These are phyloP conservation scores for Rhizopogon salebrosus DNA, from an alignment of 768 basidiomycete genomes.

Conservation along the genomic window DNA sequence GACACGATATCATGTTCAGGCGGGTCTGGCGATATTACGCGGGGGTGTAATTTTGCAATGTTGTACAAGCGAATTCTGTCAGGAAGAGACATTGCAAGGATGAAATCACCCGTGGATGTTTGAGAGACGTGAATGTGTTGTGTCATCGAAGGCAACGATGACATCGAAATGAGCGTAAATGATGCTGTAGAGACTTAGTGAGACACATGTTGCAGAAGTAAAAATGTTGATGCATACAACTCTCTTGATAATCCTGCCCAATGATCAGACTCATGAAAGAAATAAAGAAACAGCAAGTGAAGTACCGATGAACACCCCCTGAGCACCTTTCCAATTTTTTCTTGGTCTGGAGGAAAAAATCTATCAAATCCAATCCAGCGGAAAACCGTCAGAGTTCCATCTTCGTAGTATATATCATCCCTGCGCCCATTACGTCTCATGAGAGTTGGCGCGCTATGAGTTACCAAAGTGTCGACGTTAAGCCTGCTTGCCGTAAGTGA, in stretches of 20 bases:
- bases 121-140: slow-evolving; percentile 38
- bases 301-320: slow-evolving; percentile 61
- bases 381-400: slow-evolving; percentile 58
- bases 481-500: slow-evolving; percentile 37
- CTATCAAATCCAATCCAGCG: slow-evolving; percentile 62
- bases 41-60: slow-evolving; percentile 39
- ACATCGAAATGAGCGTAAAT: slow-evolving; percentile 55
- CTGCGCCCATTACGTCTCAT: slow-evolving; percentile 29
- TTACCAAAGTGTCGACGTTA: slow-evolving; percentile 46
- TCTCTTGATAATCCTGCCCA: slow-evolving; percentile 69
- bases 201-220: neutral
- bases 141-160: slow-evolving; percentile 35
- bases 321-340: slow-evolving; percentile 31
- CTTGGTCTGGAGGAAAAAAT: slow-evolving; percentile 50
- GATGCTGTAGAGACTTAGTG: slow-evolving; percentile 40
- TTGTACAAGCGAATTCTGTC: slow-evolving; percentile 41
- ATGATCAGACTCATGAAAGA: slow-evolving; percentile 2
- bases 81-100: slow-evolving; percentile 42
- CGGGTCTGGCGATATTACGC: slow-evolving; percentile 19
- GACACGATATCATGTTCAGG: slow-evolving; percentile 23
- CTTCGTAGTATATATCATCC: slow-evolving; percentile 27
- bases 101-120: slow-evolving; percentile 44
- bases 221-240: slow-evolving; percentile 41
- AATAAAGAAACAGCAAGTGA: neutral
- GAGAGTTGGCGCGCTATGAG: slow-evolving; percentile 49